A percentile compares a stretch with the other conserved stretches of the same genome.
These are phyloP conservation scores for Talaromyces liani DNA, from an alignment of 495 filamentous ascomycete genomes.

Conservation along the genomic window DNA sequence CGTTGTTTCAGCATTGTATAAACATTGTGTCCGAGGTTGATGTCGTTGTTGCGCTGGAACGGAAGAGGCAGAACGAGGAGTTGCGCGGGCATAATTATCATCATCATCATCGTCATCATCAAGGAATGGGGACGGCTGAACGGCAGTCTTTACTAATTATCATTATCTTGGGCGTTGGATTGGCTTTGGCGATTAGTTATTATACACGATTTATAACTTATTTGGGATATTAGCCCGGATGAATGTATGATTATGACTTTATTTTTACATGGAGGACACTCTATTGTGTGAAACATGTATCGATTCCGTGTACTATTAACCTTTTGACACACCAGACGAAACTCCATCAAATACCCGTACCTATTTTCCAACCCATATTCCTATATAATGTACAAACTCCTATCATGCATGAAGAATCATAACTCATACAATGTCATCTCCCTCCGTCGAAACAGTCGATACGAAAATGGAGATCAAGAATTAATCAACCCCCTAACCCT, in stretches of 20 bases:
- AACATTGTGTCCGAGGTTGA: constrained; percentile 2
- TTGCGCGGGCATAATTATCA: not conserved
- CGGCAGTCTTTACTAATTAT: constrained; percentile 7
- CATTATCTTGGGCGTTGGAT: constrained; percentile 5
- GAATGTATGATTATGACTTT: not conserved
- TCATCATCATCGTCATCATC: not conserved
- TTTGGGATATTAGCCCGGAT: not conserved
- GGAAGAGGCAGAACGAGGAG: not conserved
- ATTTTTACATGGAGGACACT: not conserved
- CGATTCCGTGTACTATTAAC: not conserved
- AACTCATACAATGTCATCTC: not conserved
- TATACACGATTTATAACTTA: not conserved
- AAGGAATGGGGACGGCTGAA: not conserved
- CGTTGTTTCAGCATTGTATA: constrained; percentile 3
- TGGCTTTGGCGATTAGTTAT: not conserved
- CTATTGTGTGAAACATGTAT: too few relatives aligned
- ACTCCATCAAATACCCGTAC: not conserved
- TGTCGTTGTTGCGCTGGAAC: not conserved
- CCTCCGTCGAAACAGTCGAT: not conserved
- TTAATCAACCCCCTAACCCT: constrained; percentile 65
- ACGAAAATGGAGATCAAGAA: not conserved
- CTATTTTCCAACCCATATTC: not conserved
- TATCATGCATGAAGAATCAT: constrained; percentile 10
- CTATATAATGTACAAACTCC: constrained; percentile 2
- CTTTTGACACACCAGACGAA: not conserved